Evolutionary conservation across 2,329 filamentous ascomycete species (phyloP).

Genomic region (Penicillium fuscoglaucum): DNA sequence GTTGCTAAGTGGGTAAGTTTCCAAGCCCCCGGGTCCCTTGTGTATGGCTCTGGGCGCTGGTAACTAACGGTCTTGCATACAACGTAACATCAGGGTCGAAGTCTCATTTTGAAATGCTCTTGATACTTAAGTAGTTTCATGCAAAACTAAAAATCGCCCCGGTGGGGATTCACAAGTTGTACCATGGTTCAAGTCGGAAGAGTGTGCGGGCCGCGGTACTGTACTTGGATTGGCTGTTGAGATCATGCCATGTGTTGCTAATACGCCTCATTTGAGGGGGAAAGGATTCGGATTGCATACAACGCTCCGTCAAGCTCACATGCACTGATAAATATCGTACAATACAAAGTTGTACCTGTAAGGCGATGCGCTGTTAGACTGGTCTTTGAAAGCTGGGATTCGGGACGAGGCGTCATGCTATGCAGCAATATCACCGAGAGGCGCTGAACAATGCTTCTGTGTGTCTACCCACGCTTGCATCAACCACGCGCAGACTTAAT

Average conservation of each 20-base stretch:
- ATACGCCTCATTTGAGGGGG: background rate
- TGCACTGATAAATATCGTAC: background rate
- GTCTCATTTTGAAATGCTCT: background rate
- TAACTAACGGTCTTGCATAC: conserved; percentile 3
- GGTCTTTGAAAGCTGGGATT: background rate
- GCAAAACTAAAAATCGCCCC: background rate
- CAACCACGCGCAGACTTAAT: conserved; percentile 1
- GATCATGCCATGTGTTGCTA: conserved; percentile 6
- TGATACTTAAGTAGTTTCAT: background rate
- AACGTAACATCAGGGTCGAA: background rate
- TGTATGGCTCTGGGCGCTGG: background rate
- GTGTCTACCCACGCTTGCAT: conserved; percentile 4
- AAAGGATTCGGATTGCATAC: background rate
- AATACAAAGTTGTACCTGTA: background rate
- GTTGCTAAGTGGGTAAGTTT: background rate
- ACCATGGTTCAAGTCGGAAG: background rate
- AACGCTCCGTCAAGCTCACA: background rate
- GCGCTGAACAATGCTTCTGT: background rate
- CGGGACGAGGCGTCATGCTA: background rate
- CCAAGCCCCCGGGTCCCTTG: background rate
- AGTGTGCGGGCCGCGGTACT: background rate
- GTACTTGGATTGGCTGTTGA: background rate
- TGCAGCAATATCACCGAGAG: background rate
- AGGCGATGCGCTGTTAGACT: background rate
- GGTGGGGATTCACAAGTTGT: background rate